Conservation (phyloP, 306 rosid species). For the Rosa lucieae region DNA sequence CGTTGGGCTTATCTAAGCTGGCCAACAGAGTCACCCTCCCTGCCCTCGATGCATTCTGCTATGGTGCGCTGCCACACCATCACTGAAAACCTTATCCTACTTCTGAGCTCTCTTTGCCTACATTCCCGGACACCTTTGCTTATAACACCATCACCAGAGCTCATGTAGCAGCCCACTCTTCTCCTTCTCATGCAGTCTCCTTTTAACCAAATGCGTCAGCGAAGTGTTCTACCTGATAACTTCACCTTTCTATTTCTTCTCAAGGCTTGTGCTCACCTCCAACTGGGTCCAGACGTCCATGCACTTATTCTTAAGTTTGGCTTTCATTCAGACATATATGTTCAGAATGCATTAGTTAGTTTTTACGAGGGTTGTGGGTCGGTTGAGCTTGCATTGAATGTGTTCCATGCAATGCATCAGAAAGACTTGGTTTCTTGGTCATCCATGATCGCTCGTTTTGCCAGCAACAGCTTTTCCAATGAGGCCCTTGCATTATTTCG, state of each 20-base stretch:
- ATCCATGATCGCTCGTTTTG: not conserved
- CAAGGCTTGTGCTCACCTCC: not conserved
- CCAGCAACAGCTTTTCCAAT: not conserved
- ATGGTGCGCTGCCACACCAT: not conserved
- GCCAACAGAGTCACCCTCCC: not conserved
- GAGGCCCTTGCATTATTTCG: constrained; percentile 11
- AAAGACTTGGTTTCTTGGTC: constrained; percentile 19
- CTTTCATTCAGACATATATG: not conserved
- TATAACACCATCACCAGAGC: constrained; percentile 12
- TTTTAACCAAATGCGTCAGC: constrained; percentile 2
- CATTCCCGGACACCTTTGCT: constrained; percentile 11
- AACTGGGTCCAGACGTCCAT: constrained; percentile 12
- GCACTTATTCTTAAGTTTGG: constrained; percentile 3
- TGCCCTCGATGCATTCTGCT: not conserved
- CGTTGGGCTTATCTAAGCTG: constrained; percentile 1
- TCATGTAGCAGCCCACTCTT: not conserved
- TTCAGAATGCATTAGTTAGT: constrained; percentile 9
- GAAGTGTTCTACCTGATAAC: not conserved
- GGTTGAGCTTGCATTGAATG: constrained; percentile 4
- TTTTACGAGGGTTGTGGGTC: not conserved
- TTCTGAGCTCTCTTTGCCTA: not conserved
- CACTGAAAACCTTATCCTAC: not conserved
- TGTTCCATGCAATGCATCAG: constrained; percentile 6
- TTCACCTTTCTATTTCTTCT: constrained; percentile 13
- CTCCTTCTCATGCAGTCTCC: not conserved